These are phyloP conservation scores for Dactylellina leptospora DNA, from an alignment of 2,329 filamentous ascomycete species.

Conservation along the genomic window DNA sequence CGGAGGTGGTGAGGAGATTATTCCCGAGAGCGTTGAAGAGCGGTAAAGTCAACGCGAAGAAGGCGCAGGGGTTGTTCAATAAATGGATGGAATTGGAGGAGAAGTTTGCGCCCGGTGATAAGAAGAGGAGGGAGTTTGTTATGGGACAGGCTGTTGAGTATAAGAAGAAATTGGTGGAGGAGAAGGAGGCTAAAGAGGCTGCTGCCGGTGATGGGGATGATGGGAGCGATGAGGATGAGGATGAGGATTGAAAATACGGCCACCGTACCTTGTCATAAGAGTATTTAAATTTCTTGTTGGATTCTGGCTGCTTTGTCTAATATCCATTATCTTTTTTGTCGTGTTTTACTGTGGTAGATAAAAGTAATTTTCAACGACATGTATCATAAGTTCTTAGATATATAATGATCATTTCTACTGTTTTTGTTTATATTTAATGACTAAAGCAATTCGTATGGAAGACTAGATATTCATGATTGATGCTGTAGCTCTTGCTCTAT, in stretches of 20 bases:
- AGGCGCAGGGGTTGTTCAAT: slow-evolving; percentile 88
- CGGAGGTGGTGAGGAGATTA: slow-evolving; percentile 72
- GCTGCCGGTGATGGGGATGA: slow-evolving; percentile 28
- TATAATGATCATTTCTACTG: slow-evolving; percentile 8
- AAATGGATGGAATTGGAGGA: slow-evolving; percentile 91
- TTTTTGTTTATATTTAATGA: no score
- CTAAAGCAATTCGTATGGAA: neutral
- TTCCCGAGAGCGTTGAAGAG: slow-evolving; percentile 80
- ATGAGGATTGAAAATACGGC: neutral
- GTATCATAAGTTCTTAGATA: slow-evolving; percentile 25
- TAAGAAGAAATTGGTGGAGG: slow-evolving; percentile 66
- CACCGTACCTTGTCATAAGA: no score
- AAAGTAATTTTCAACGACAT: slow-evolving; percentile 18
- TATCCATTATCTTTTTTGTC: no score
- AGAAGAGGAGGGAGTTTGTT: slow-evolving; percentile 75
- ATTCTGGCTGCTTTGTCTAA: no score
- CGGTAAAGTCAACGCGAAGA: slow-evolving; percentile 77
- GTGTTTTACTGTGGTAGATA: slow-evolving; percentile 2
- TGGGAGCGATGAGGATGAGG: slow-evolving; percentile 15
- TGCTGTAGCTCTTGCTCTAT: neutral
- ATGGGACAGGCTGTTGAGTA: slow-evolving; percentile 76
- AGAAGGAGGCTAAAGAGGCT: slow-evolving; percentile 58
- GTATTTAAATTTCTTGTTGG: no score
- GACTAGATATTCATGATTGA: neutral
- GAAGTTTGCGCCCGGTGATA: slow-evolving; percentile 68